Evolutionary conservation across 2,329 filamentous ascomycete species (phyloP).

Genomic region (Aspergillus aculeatinus): DNA sequence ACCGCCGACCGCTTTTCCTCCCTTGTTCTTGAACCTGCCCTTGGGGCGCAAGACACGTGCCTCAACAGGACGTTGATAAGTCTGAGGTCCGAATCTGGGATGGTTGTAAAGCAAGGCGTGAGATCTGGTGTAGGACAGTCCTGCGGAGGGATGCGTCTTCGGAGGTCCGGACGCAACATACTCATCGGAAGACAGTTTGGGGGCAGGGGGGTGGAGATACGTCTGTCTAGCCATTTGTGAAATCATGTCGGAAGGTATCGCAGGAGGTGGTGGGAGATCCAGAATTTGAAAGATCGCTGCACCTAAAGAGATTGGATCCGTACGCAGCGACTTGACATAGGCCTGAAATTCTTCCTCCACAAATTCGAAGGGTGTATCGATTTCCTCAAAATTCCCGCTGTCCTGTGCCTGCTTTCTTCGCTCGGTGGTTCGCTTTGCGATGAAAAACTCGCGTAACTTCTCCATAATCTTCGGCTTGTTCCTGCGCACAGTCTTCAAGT

Average conservation of each 20-base stretch:
- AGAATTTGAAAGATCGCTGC: slow-evolving; percentile 56
- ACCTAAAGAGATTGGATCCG: slow-evolving; percentile 49
- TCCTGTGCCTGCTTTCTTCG: slow-evolving; percentile 41
- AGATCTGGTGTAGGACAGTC: slow-evolving; percentile 61
- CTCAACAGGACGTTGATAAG: slow-evolving; percentile 51
- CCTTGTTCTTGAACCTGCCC: slow-evolving; percentile 34
- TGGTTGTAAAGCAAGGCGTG: slow-evolving; percentile 59
- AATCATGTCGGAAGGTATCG: slow-evolving; percentile 37
- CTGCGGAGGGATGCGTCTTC: slow-evolving; percentile 64
- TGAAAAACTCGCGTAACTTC: slow-evolving; percentile 37
- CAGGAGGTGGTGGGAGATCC: slow-evolving; percentile 52
- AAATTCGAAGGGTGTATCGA: slow-evolving; percentile 27
- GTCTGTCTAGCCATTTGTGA: slow-evolving; percentile 33
- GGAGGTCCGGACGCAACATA: slow-evolving; percentile 53
- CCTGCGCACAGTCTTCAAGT: slow-evolving; percentile 47
- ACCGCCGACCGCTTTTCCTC: slow-evolving; percentile 37
- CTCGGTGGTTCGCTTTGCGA: slow-evolving; percentile 35
- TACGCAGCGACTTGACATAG: slow-evolving; percentile 47
- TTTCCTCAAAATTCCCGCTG: slow-evolving; percentile 35
- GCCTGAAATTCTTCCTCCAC: slow-evolving; percentile 48
- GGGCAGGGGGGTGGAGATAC: slow-evolving; percentile 38
- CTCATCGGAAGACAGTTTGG: slow-evolving; percentile 39
- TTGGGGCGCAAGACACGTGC: slow-evolving; percentile 58
- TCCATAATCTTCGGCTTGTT: slow-evolving; percentile 42
- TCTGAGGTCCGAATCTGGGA: slow-evolving; percentile 60